Evolutionary conservation across 2,329 filamentous ascomycete genomes (phyloP).

Genomic region (Lachnellula willkommii): DNA sequence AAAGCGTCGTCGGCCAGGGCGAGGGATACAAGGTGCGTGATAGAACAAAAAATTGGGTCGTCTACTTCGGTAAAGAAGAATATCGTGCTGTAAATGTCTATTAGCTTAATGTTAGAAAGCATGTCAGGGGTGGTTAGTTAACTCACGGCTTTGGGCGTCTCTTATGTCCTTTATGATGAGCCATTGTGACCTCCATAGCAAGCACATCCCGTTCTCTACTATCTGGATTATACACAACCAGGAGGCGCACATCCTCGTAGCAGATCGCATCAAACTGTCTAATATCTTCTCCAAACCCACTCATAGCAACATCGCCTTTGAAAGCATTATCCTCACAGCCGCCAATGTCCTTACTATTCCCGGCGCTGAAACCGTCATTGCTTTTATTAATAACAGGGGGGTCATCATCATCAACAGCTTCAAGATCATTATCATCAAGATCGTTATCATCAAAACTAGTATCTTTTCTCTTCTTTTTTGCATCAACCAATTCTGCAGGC

Average conservation of each 20-base stretch:
- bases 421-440: conserved; percentile 5
- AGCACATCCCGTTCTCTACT: conserved; percentile 10
- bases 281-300: conserved; percentile 2
- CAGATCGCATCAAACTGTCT: conserved; percentile 10
- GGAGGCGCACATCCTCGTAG: neutral
- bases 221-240: no score
- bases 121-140: neutral
- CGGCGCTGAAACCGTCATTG: conserved; percentile 5
- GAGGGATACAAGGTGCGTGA: conserved; percentile 16
- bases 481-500: conserved; percentile 22
- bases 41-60: conserved; percentile 18
- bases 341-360: conserved; percentile 3
- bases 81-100: conserved; percentile 8
- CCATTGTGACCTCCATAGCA: conserved; percentile 14
- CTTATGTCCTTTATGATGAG: conserved; percentile 16
- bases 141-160: conserved; percentile 18
- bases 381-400: neutral
- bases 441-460: neutral
- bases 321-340: conserved; percentile 4
- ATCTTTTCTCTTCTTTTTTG: conserved; percentile 9
- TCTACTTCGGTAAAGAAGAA: conserved; percentile 20
- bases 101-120: no score
- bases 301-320: conserved; percentile 7
- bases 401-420: conserved; percentile 1
- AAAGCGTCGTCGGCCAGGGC: conserved; percentile 14